These are phyloP conservation scores for Phytophthora fragariae DNA, from an alignment of 352 stramenopile genomes.

Conservation along the genomic window DNA sequence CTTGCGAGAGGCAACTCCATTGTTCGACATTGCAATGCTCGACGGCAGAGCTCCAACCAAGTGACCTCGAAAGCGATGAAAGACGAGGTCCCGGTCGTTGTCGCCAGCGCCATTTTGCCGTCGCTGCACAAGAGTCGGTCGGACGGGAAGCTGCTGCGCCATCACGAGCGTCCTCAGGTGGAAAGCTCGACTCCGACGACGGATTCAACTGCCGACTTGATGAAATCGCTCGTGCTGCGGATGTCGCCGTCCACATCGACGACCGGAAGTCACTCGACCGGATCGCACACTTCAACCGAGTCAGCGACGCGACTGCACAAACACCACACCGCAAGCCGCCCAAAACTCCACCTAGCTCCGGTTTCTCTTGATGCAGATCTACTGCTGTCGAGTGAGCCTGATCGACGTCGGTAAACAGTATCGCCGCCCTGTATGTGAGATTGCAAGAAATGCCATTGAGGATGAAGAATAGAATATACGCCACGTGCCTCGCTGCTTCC, in stretches of 20 bases:
- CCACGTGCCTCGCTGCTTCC: neutral
- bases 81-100: conserved; percentile 8
- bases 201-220: conserved; percentile 16
- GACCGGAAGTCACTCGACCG: neutral
- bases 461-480: neutral
- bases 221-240: conserved; percentile 26
- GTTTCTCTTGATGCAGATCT: conserved; percentile 28
- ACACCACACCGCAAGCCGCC: conserved; percentile 1
- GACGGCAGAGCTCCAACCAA: conserved; percentile 19
- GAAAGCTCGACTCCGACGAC: conserved; percentile 8
- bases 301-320: conserved; percentile 6
- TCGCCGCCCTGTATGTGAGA: too few relatives aligned
- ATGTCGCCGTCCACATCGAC: conserved; percentile 12
- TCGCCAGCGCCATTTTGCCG: conserved; percentile 31
- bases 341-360: conserved; percentile 22
- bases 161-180: conserved; percentile 2
- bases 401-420: conserved; percentile 10
- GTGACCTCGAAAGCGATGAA: neutral
- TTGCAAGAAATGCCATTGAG: too few relatives aligned
- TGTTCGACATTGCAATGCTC: conserved; percentile 3
- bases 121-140: conserved; percentile 26
- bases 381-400: conserved; percentile 12
- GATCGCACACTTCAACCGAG: conserved; percentile 12
- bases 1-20: conserved; percentile 31
- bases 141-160: conserved; percentile 3